These are phyloP conservation scores for Xylona heveae DNA, from an alignment of 495 filamentous ascomycete genomes.

Conservation along the genomic window DNA sequence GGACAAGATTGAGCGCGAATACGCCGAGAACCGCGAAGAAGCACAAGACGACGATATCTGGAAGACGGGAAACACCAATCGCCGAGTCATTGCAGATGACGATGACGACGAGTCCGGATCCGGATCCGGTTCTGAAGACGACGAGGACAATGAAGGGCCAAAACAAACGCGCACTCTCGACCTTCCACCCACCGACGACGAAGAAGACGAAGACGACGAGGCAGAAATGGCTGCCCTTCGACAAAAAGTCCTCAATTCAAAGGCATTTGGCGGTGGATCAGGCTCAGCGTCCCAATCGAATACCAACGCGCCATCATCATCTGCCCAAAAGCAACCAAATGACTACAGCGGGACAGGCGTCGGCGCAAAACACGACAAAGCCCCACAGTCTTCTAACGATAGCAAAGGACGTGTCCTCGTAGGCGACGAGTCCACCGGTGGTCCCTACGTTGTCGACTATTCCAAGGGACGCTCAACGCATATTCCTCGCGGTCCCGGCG, in stretches of 20 bases:
- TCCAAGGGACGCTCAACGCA: no score
- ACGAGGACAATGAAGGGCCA: conserved; percentile 30
- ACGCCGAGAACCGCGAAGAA: conserved; percentile 52
- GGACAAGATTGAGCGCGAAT: conserved; percentile 73
- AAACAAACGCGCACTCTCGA: conserved; percentile 24
- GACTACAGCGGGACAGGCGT: no score
- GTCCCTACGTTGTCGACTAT: no score
- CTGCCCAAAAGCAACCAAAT: no score
- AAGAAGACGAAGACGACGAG: conserved; percentile 45
- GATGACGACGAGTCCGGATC: conserved; percentile 20
- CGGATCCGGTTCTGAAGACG: no score
- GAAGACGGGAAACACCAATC: conserved; percentile 74
- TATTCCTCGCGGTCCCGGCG: no score
- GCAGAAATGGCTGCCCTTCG: conserved; percentile 85
- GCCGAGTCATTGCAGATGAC: conserved; percentile 23
- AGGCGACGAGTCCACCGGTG: no score
- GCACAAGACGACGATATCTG: conserved; percentile 49
- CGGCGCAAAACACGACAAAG: no score
- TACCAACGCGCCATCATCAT: no score
- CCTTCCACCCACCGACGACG: conserved; percentile 19
- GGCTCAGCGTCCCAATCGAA: conserved; percentile 10
- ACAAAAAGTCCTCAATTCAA: conserved; percentile 63
- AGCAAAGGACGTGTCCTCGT: no score
- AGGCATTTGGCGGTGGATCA: no score
- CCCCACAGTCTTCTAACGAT: no score